These are phyloP conservation scores for Vitis hybrid DNA, from an alignment of 177 flowering plant genomes.

Conservation along the genomic window DNA sequence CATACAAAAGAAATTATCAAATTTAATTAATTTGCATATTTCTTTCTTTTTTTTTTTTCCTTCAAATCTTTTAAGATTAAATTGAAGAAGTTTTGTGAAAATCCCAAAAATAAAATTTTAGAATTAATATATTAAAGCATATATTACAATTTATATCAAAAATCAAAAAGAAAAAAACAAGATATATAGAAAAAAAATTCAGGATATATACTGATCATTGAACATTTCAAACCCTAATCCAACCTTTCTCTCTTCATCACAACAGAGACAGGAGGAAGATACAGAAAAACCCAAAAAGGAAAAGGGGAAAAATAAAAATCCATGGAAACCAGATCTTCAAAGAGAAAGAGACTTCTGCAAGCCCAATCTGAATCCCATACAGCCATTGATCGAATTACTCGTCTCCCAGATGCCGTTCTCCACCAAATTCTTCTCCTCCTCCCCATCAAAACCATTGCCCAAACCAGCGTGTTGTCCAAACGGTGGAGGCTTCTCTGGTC, in stretches of 20 bases:
- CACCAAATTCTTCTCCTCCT: constrained; percentile 43
- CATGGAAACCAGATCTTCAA: constrained; percentile 55
- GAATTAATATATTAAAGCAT: too few relatives aligned
- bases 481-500: constrained; percentile 49
- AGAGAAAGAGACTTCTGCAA: constrained; percentile 24
- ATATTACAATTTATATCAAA: too few relatives aligned
- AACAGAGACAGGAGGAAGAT: neutral
- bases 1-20: too few relatives aligned
- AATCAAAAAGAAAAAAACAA: too few relatives aligned
- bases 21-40: too few relatives aligned
- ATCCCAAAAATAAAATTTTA: too few relatives aligned
- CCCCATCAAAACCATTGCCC: constrained; percentile 42
- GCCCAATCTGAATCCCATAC: neutral
- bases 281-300: neutral
- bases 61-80: too few relatives aligned
- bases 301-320: neutral
- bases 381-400: constrained; percentile 37
- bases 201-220: constrained; percentile 5
- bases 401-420: constrained; percentile 50
- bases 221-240: constrained; percentile 27
- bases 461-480: constrained; percentile 36
- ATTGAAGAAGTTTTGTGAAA: too few relatives aligned
- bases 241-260: neutral
- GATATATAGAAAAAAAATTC: too few relatives aligned
- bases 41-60: too few relatives aligned